These are phyloP conservation scores for Gnomoniopsis smithogilvyi DNA, from an alignment of 2,329 filamentous ascomycete genomes.

Conservation along the genomic window DNA sequence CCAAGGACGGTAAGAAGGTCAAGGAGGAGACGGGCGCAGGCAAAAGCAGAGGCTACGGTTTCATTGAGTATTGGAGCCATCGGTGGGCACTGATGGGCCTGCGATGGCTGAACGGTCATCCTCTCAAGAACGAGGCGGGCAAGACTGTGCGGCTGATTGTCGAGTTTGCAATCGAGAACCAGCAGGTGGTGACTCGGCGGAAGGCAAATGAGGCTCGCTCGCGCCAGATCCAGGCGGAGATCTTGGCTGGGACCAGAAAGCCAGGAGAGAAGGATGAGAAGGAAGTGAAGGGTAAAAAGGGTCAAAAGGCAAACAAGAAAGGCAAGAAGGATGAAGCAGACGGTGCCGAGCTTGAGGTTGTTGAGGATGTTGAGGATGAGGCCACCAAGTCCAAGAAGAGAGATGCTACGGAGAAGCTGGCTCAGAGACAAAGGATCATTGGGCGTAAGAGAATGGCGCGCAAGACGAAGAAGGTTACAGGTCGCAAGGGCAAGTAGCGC, in stretches of 20 bases:
- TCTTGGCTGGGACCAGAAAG: not conserved
- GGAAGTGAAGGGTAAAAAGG: slow-evolving; percentile 22
- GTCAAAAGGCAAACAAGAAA: slow-evolving; percentile 30
- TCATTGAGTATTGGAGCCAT: slow-evolving; percentile 94
- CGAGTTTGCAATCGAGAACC: slow-evolving; percentile 98
- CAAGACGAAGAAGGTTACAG: slow-evolving; percentile 53
- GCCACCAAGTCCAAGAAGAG: slow-evolving; percentile 19
- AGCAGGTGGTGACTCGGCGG: slow-evolving; percentile 84
- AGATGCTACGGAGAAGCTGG: slow-evolving; percentile 32
- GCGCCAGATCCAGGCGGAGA: slow-evolving; percentile 17
- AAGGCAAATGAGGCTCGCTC: slow-evolving; percentile 55
- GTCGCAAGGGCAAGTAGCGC: slow-evolving; percentile 6
- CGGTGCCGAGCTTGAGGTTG: slow-evolving; percentile 18
- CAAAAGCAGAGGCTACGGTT: slow-evolving; percentile 88
- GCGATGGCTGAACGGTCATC: slow-evolving; percentile 83
- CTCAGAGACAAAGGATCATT: slow-evolving; percentile 71
- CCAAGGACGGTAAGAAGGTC: slow-evolving; percentile 79
- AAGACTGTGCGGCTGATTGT: slow-evolving; percentile 88
- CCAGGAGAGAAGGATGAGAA: slow-evolving; percentile 14
- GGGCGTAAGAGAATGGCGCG: slow-evolving; percentile 78
- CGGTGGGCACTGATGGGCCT: slow-evolving; percentile 93
- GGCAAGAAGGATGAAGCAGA: slow-evolving; percentile 19
- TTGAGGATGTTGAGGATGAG: not conserved
- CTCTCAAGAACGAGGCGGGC: slow-evolving; percentile 58
- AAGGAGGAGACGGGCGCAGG: slow-evolving; percentile 73